These are phyloP conservation scores for Cercospora brassicicola DNA, from an alignment of 2,329 filamentous ascomycete genomes.

Conservation along the genomic window DNA sequence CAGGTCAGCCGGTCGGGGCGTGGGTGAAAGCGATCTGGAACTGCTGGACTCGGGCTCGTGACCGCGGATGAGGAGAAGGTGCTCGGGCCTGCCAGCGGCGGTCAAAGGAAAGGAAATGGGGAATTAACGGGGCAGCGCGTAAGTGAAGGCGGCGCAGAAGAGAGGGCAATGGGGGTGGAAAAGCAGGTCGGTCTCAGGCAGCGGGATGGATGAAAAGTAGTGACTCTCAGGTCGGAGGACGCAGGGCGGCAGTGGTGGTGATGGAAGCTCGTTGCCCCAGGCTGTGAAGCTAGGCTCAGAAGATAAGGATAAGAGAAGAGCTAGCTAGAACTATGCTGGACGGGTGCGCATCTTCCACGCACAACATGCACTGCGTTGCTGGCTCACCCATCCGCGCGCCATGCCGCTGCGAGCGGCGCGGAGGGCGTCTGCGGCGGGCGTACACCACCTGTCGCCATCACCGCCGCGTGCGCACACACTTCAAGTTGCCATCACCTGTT, in stretches of 20 bases:
- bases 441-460: background rate
- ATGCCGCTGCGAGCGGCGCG: background rate
- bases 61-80: background rate
- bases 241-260: background rate
- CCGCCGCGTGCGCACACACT: background rate
- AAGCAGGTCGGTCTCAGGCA: background rate
- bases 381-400: background rate
- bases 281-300: background rate
- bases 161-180: background rate
- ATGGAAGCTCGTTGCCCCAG: background rate
- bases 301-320: background rate
- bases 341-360: background rate
- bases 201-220: background rate
- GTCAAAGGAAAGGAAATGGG: background rate
- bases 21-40: background rate
- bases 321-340: background rate
- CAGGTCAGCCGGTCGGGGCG: background rate
- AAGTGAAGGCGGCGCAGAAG: conserved; percentile 4
- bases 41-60: conserved; percentile 2
- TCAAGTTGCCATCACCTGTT: background rate
- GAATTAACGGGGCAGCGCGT: conserved; percentile 1
- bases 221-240: background rate
- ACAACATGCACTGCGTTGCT: background rate
- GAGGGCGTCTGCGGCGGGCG: background rate
- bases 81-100: background rate